A percentile compares a stretch with the other conserved stretches of the same genome.
Evolutionary conservation across 257 asterid genomes (phyloP).

Genomic region (Catharanthus roseus): DNA sequence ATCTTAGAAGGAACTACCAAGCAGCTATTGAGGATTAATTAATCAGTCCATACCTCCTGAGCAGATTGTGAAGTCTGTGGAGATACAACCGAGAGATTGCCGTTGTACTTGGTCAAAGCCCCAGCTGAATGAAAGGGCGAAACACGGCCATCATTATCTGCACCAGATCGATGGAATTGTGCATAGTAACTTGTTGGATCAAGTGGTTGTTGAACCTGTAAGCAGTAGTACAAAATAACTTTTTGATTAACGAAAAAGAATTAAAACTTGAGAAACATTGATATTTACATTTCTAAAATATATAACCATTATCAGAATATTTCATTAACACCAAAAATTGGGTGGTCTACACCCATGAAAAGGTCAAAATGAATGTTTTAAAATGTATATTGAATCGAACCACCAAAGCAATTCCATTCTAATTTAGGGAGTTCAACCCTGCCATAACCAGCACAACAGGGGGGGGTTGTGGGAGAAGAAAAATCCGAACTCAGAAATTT

Average conservation of each 20-base stretch:
- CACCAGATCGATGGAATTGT: slow-evolving; percentile 57
- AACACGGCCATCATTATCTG: slow-evolving; percentile 66
- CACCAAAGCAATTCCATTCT: background rate
- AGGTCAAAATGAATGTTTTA: background rate
- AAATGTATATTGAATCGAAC: no score
- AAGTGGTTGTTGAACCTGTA: slow-evolving; percentile 67
- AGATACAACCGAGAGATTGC: slow-evolving; percentile 53
- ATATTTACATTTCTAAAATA: background rate
- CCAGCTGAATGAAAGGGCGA: slow-evolving; percentile 71
- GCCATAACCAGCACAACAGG: background rate
- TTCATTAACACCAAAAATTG: background rate
- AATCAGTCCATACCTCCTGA: slow-evolving; percentile 76
- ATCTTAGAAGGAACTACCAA: background rate
- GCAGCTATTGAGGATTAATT: slow-evolving; percentile 7
- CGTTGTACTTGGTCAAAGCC: slow-evolving; percentile 58
- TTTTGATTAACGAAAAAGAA: background rate
- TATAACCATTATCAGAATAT: background rate
- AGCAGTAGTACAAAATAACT: background rate
- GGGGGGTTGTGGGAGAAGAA: no score
- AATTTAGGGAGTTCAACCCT: background rate
- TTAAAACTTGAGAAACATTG: background rate
- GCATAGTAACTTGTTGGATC: slow-evolving; percentile 82
- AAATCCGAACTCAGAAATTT: background rate
- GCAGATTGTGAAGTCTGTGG: slow-evolving; percentile 67
- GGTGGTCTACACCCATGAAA: background rate